Evolutionary conservation across 176 grass and related monocot species (phyloP), one percentile per base, ranked within the genome.

Genomic region (Aegilops speltoides): DNA sequence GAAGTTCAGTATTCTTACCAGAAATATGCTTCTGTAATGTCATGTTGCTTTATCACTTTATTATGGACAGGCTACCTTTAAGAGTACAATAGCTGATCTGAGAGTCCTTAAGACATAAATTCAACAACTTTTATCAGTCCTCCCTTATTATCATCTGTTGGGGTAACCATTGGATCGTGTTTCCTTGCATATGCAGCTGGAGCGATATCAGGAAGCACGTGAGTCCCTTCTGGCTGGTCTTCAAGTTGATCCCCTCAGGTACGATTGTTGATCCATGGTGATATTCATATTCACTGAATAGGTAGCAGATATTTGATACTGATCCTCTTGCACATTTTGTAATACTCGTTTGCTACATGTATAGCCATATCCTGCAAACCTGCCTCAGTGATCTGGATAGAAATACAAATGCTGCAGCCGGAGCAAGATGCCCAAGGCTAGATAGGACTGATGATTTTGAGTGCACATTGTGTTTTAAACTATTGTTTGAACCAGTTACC

Each of bases 401-500:
- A 79, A 87, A 73, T 79, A 78, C 83, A 86, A 89, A 85, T 87
- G 86, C 89, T 80, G 82, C 90, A 87, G 73, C 89, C 73, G 86
- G 89, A 73, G 83, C 79, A 62, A 94, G 84, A 84, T 77, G 80
- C 23, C 82, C 79, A 85, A 93, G 87, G 74, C 83, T 90, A 85
- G 90, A 93, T 22, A 91, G 89, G 79, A 87, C 87, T 41, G 92
- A 96, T 91, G 97, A 96, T 91, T 99, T 99, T 64, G 90, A 99
- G 77, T 99, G 97, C 84, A 99, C 92, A 64, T 86, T 94, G 66
- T 99, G 97, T 84, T 92, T 99, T 37, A 99, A 99, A 77, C 87
- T 99, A 85, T 82, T 99, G 82, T 94, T 93, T 88, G 90, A 99
- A 94, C 97, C 97, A 64, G 97, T 99, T 56, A 99, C 97, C 85